These are phyloP conservation scores for Syzygium grande DNA, from an alignment of 345 rosid species.

Conservation along the genomic window DNA sequence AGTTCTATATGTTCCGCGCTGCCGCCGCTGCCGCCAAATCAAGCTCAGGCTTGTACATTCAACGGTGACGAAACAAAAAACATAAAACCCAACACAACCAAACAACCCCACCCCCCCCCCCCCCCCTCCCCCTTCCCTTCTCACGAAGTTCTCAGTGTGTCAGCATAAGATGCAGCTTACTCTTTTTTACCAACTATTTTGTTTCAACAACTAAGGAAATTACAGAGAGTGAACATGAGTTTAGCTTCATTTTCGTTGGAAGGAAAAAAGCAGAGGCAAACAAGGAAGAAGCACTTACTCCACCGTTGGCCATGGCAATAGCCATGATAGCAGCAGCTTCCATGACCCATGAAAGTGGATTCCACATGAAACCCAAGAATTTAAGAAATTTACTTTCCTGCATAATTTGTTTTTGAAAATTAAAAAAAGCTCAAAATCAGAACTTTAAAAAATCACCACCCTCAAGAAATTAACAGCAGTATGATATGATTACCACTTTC, in stretches of 20 bases:
- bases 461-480: neutral
- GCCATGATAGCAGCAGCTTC: slow-evolving; percentile 79
- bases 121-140: too few relatives aligned
- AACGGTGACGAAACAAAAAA: neutral
- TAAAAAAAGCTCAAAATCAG: neutral
- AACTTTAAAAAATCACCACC: neutral
- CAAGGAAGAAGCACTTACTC: slow-evolving; percentile 21
- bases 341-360: slow-evolving; percentile 75
- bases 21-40: neutral
- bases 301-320: slow-evolving; percentile 67
- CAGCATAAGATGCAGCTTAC: neutral
- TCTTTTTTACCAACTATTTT: neutral
- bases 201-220: neutral
- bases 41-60: neutral
- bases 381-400: slow-evolving; percentile 59
- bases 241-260: neutral
- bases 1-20: neutral
- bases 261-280: neutral
- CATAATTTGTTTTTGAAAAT: neutral
- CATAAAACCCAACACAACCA: neutral
- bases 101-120: too few relatives aligned
- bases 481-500: slow-evolving; percentile 31
- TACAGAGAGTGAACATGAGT: neutral
- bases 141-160: neutral
- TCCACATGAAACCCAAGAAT: slow-evolving; percentile 69